Conservation (phyloP, 345 rosid genomes). For the Eucalyptus camaldulensis region DNA sequence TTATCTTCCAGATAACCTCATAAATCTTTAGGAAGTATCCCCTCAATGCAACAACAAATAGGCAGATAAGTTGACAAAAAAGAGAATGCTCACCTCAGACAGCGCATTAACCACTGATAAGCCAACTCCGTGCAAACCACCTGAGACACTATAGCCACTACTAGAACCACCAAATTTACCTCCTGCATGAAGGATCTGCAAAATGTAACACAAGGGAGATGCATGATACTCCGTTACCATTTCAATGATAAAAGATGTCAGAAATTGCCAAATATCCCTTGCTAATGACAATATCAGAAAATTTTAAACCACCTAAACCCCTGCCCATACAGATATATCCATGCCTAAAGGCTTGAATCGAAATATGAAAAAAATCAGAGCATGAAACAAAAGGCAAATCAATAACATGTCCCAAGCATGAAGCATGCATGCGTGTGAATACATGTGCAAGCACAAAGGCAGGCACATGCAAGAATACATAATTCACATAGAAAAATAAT, state of each 20-base stretch:
- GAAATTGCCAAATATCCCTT: background rate
- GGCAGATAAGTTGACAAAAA: background rate
- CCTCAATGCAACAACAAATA: background rate
- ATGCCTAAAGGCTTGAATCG: background rate
- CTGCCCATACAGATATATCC: background rate
- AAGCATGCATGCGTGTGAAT: background rate
- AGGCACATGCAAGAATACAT: background rate
- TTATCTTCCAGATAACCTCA: background rate
- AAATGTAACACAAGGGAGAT: background rate
- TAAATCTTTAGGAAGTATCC: background rate
- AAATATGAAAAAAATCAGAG: background rate
- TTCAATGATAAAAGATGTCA: background rate
- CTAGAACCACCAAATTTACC: slow-evolving; percentile 97
- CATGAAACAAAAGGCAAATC: background rate
- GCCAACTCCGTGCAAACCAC: slow-evolving; percentile 98
- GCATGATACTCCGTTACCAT: background rate
- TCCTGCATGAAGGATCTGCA: slow-evolving; percentile 95
- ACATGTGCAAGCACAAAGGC: background rate
- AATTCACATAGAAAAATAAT: background rate
- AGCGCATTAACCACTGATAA: slow-evolving; percentile 96
- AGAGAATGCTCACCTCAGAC: slow-evolving; percentile 61
- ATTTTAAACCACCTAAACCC: background rate
- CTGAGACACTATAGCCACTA: slow-evolving; percentile 95
- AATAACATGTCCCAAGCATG: background rate
- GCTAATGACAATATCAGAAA: background rate